phyloP scores from a whole-genome alignment of 305 asterid species.

The Fraxinus albicans region DNA sequence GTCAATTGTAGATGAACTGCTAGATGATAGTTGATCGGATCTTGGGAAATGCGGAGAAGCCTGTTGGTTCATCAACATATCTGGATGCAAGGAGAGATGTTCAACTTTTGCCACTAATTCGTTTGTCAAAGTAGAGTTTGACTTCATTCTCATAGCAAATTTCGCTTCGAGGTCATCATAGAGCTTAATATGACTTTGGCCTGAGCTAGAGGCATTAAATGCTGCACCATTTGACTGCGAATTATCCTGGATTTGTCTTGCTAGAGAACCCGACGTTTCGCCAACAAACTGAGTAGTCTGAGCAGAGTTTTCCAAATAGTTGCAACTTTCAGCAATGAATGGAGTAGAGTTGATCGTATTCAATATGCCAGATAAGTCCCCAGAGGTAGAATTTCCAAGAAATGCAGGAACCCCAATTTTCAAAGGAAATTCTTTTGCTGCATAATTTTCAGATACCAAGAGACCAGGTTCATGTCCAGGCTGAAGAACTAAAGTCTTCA shows the following conservation, averaged over 20 bases:
- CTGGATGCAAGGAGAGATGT: slow-evolving; percentile 37
- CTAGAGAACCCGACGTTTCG: slow-evolving; percentile 32
- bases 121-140: slow-evolving; percentile 22
- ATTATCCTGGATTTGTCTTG: slow-evolving; percentile 28
- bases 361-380: slow-evolving; percentile 29
- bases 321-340: slow-evolving; percentile 18
- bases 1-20: slow-evolving; percentile 17
- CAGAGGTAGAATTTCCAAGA: slow-evolving; percentile 26
- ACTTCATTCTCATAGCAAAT: slow-evolving; percentile 15
- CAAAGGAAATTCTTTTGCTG: slow-evolving; percentile 30
- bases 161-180: slow-evolving; percentile 27
- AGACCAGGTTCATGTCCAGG: slow-evolving; percentile 52
- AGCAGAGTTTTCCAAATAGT: slow-evolving; percentile 12
- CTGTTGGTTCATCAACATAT: slow-evolving; percentile 37
- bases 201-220: slow-evolving; percentile 33
- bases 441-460: slow-evolving; percentile 42
- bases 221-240: slow-evolving; percentile 30
- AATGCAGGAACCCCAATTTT: slow-evolving; percentile 28
- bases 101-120: slow-evolving; percentile 46
- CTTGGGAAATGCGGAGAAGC: slow-evolving; percentile 19
- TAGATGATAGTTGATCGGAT: slow-evolving; percentile 3
- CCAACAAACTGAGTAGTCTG: slow-evolving; percentile 19
- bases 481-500: slow-evolving; percentile 45
- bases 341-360: slow-evolving; percentile 24
- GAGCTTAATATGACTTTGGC: slow-evolving; percentile 19